Conservation (phyloP, 345 rosid genomes). For the Euphorbia lathyris region DNA sequence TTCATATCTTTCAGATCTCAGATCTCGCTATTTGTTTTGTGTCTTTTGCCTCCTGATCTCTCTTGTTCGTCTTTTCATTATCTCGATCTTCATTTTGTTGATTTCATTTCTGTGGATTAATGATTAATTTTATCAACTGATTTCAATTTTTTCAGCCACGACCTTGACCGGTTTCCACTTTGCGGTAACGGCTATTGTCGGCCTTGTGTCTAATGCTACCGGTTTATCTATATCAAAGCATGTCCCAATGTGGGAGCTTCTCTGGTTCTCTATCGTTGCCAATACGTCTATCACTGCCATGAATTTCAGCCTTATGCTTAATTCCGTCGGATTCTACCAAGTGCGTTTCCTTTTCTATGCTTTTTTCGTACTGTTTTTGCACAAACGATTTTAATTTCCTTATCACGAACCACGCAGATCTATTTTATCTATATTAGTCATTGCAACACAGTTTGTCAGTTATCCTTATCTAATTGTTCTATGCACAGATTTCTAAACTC, state of each 20-base stretch:
- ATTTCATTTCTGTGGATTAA: neutral
- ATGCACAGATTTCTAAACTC: constrained; percentile 73
- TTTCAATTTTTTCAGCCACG: constrained; percentile 50
- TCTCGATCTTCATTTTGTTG: neutral
- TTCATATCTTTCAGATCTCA: constrained; percentile 1
- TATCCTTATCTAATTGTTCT: neutral
- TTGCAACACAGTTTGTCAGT: neutral
- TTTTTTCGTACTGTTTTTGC: no score
- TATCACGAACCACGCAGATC: no score
- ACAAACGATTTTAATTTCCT: no score
- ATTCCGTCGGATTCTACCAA: constrained; percentile 94
- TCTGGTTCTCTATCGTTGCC: constrained; percentile 89
- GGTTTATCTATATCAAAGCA: constrained; percentile 74
- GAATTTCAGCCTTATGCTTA: constrained; percentile 94
- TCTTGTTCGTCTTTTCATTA: neutral
- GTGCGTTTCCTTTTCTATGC: constrained; percentile 20
- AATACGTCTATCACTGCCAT: constrained; percentile 79
- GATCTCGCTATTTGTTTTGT: neutral
- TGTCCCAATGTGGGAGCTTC: constrained; percentile 92
- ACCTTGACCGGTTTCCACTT: constrained; percentile 94
- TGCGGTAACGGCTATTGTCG: constrained; percentile 76
- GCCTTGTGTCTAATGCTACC: constrained; percentile 81
- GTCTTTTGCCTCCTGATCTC: no score
- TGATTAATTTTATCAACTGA: neutral
- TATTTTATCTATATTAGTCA: no score